These are phyloP conservation scores for Gautieria morchelliformis DNA, from an alignment of 768 basidiomycete genomes.

Conservation along the genomic window DNA sequence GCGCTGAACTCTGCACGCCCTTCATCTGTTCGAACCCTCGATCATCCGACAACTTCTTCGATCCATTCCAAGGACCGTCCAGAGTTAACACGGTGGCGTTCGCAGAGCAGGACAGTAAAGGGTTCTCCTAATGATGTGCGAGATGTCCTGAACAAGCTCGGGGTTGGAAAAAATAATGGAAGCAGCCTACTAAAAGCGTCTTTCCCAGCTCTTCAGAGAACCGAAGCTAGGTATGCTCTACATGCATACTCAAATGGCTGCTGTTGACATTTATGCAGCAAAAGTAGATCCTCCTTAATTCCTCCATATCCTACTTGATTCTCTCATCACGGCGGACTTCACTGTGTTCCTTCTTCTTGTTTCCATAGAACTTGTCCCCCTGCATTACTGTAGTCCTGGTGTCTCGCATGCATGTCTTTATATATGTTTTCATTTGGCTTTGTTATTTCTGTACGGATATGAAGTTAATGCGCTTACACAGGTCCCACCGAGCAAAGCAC, in stretches of 20 bases:
- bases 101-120: constrained; percentile 6
- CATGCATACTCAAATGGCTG: background rate
- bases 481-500: background rate
- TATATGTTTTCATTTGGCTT: background rate
- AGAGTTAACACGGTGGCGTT: constrained; percentile 7
- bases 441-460: background rate
- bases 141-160: constrained; percentile 74
- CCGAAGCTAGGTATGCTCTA: constrained; percentile 30
- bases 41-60: constrained; percentile 33
- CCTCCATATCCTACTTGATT: constrained; percentile 78
- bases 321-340: constrained; percentile 36
- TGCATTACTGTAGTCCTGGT: background rate
- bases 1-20: constrained; percentile 51
- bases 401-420: background rate
- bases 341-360: constrained; percentile 17
- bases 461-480: background rate
- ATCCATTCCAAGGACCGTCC: background rate
- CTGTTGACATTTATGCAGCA: constrained; percentile 5
- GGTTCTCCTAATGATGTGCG: constrained; percentile 55
- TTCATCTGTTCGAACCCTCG: constrained; percentile 38
- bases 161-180: constrained; percentile 62
- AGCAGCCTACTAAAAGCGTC: constrained; percentile 62
- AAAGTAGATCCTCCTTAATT: constrained; percentile 53
- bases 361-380: constrained; percentile 40
- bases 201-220: constrained; percentile 46